Percentiles rank a stretch among this genome's conserved stretches.
Conservation (phyloP, 1,139 yeast genomes). For the Scheffersomyces segobiensis region DNA sequence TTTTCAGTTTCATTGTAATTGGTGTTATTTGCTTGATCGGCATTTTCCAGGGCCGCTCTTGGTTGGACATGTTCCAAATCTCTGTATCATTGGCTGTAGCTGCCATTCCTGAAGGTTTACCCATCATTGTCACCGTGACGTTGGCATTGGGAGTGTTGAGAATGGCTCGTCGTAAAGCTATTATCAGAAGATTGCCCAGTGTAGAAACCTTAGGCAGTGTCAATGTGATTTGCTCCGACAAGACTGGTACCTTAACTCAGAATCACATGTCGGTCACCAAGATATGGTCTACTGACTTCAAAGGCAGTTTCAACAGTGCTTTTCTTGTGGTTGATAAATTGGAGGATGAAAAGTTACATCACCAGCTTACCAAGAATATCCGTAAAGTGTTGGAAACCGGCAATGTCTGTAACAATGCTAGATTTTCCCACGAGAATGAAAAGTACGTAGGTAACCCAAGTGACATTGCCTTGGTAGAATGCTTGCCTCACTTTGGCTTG, state of each 20-base stretch:
- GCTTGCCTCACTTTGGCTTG: slow-evolving; percentile 66
- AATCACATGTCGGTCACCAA: slow-evolving; percentile 92
- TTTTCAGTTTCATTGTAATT: slow-evolving; percentile 79
- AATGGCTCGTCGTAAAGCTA: slow-evolving; percentile 93
- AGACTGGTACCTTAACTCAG: slow-evolving; percentile 92
- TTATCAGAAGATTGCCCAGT: slow-evolving; percentile 88
- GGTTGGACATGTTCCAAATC: slow-evolving; percentile 97
- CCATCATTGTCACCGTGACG: slow-evolving; percentile 95
- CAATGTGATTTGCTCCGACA: slow-evolving; percentile 91
- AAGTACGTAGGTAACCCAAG: slow-evolving; percentile 89
- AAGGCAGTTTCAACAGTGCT: slow-evolving; percentile 48
- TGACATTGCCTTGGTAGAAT: slow-evolving; percentile 85
- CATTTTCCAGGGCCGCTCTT: slow-evolving; percentile 81
- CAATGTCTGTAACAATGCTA: slow-evolving; percentile 79
- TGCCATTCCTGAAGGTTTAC: slow-evolving; percentile 97
- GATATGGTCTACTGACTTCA: slow-evolving; percentile 77
- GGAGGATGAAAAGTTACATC: slow-evolving; percentile 38
- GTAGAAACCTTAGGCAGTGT: slow-evolving; percentile 96
- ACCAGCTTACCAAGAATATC: slow-evolving; percentile 53
- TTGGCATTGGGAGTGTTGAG: slow-evolving; percentile 91
- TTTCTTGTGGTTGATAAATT: slow-evolving; percentile 51
- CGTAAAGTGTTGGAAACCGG: slow-evolving; percentile 63
- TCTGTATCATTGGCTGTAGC: slow-evolving; percentile 97
- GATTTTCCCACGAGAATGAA: slow-evolving; percentile 66
- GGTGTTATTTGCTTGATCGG: slow-evolving; percentile 88